Evolutionary conservation across 2,329 filamentous ascomycete species (phyloP), one percentile per base, ranked within the genome.

Genomic region (Septoria linicola): DNA sequence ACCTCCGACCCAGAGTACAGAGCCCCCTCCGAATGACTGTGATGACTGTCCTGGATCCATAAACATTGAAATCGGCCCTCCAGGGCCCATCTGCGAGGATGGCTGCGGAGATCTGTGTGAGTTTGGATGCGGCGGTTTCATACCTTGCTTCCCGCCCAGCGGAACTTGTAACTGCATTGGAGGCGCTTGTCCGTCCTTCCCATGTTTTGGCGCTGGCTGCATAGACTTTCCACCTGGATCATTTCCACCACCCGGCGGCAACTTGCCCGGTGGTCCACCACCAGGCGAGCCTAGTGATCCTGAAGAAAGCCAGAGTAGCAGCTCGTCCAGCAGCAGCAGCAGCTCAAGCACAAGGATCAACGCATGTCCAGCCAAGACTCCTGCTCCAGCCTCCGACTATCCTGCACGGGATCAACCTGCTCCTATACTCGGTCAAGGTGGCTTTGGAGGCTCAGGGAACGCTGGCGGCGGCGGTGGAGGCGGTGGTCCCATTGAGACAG

Each of bases 191-290:
- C n/a, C n/a, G 50, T 35, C 37, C 43, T 40, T 53, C n/a, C n/a
- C n/a, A n/a, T n/a, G 50, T 31, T 11, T 53, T 20, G 50, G 50
- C 14, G 36, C 31, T 30, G 37, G 42, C 23, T 54, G 52, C 25
- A 13, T 41, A n/a, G 37, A 41, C 37, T 41, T 41, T 25, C 37
- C n/a, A n/a, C n/a, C 37, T n/a, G 37, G 37, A 13, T 17, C 19
- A 20, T 13, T 8, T n/a, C 37, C 37, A 14, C 37, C 37, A 10
- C 37, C 37, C 8, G 37, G 37, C 10, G 37, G 37, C 11, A 25
- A 25, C 11, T n/a, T n/a, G n/a, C n/a, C n/a, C n/a, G n/a, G n/a
- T n/a, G n/a, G n/a, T n/a, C n/a, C n/a, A n/a, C n/a, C n/a, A n/a
- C n/a, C n/a, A n/a, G n/a, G n/a, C n/a, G n/a, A n/a, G n/a, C n/a